Conservation (phyloP, 2,329 filamentous ascomycete species). For the Paradendryphiella salina region DNA sequence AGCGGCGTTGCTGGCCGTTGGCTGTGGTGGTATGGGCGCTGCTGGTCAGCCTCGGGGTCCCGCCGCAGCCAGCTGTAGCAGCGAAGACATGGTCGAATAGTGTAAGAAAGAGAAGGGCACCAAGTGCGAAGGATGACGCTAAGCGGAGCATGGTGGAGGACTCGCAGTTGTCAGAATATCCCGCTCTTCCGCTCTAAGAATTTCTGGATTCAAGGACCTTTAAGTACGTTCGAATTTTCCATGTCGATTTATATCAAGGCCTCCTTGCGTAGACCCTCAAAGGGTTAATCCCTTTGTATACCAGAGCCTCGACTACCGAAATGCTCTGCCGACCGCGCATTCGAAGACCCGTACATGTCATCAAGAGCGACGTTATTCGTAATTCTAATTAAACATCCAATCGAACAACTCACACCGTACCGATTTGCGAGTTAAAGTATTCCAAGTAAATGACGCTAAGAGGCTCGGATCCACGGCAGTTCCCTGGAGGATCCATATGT, state of each 20-base stretch:
- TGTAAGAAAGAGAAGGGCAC: constrained; percentile 11
- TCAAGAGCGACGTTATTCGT: background rate
- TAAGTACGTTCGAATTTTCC: constrained; percentile 2
- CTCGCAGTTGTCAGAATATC: background rate
- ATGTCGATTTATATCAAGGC: background rate
- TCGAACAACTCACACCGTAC: background rate
- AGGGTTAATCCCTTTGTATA: background rate
- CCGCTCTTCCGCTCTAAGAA: background rate
- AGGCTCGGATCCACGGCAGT: background rate
- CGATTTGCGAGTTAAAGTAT: background rate
- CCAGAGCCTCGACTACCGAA: background rate
- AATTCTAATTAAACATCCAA: background rate
- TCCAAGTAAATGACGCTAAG: constrained; percentile 11
- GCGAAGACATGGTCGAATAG: constrained; percentile 11
- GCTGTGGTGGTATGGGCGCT: constrained; percentile 26
- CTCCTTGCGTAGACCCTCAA: background rate
- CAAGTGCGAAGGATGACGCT: constrained; percentile 11
- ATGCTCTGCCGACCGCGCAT: background rate
- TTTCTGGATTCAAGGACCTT: background rate
- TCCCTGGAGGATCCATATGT: background rate
- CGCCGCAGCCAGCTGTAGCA: constrained; percentile 21
- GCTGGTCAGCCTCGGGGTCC: constrained; percentile 16
- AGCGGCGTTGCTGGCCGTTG: constrained; percentile 22
- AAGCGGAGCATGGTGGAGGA: constrained; percentile 11
- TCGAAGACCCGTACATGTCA: background rate